These are phyloP conservation scores for Cercospora beticola DNA, from an alignment of 2,329 filamentous ascomycete species.

Conservation along the genomic window DNA sequence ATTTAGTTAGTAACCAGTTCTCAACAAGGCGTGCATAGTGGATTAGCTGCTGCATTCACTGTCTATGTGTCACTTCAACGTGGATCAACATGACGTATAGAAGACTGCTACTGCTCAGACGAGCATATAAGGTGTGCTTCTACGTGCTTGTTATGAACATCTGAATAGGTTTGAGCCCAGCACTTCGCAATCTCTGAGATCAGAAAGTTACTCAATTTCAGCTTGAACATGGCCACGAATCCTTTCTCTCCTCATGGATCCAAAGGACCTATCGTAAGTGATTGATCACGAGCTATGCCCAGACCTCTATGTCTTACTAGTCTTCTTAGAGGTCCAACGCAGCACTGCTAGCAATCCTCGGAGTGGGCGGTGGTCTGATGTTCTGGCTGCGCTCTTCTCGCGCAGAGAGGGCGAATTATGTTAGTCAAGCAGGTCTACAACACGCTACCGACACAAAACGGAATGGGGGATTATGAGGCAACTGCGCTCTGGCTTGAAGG, in stretches of 20 bases:
- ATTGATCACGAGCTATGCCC: not conserved
- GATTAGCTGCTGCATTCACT: not conserved
- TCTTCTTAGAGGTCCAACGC: not conserved
- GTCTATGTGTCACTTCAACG: not conserved
- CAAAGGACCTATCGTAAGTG: not conserved
- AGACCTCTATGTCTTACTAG: not conserved
- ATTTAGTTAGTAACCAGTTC: not conserved
- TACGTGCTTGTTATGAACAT: not conserved
- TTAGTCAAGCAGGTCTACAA: not conserved
- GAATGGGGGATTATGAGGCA: not conserved
- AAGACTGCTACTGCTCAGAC: not conserved
- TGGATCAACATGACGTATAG: conserved; percentile 2
- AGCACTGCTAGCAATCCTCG: not conserved
- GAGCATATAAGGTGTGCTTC: not conserved
- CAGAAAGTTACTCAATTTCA: not conserved
- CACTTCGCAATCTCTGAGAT: not conserved
- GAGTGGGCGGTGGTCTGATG: not conserved
- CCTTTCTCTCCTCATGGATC: not conserved
- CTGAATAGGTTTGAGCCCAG: not conserved
- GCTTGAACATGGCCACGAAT: not conserved
- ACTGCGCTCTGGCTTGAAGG: not conserved
- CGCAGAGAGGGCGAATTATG: not conserved
- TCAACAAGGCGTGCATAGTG: not conserved
- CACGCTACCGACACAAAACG: not conserved
- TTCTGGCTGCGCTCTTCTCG: not conserved